Conservation (phyloP, 2,329 filamentous ascomycete species). For the Triangularia setosa region DNA sequence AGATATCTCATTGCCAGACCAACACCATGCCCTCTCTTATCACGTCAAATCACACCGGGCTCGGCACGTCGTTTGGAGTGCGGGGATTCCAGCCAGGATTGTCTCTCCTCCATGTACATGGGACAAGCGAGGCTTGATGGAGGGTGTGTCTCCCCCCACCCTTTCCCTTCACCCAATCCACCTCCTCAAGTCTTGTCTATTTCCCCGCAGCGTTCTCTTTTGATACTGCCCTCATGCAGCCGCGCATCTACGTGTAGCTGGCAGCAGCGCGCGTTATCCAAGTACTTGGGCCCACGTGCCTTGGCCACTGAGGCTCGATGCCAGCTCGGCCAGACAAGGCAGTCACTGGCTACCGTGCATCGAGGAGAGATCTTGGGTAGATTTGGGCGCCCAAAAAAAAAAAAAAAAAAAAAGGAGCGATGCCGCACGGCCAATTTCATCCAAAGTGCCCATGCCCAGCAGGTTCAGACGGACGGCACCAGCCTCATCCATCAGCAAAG, state of each 20-base stretch:
- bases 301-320: slow-evolving; percentile 3
- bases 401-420: slow-evolving; percentile 11
- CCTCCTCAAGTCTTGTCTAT: not conserved
- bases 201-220: slow-evolving; percentile 5
- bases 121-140: not conserved
- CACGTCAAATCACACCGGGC: slow-evolving; percentile 5
- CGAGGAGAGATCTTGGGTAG: slow-evolving; percentile 19
- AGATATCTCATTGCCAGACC: not conserved
- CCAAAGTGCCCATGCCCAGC: slow-evolving; percentile 19
- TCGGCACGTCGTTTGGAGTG: not conserved
- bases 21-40: not conserved
- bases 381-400: slow-evolving; percentile 16
- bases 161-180: too few species aligned
- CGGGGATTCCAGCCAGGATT: not conserved
- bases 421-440: slow-evolving; percentile 17
- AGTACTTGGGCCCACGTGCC: slow-evolving; percentile 14
- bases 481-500: slow-evolving; percentile 1
- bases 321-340: not conserved
- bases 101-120: not conserved
- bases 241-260: slow-evolving; percentile 5
- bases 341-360: slow-evolving; percentile 15
- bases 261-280: slow-evolving; percentile 17
- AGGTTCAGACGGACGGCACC: not conserved
- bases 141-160: not conserved
- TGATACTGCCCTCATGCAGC: slow-evolving; percentile 11